Percentiles rank a stretch among this genome's conserved stretches.
phyloP scores from a whole-genome alignment of 139 green algal species.

The Nannochloris sp. region DNA sequence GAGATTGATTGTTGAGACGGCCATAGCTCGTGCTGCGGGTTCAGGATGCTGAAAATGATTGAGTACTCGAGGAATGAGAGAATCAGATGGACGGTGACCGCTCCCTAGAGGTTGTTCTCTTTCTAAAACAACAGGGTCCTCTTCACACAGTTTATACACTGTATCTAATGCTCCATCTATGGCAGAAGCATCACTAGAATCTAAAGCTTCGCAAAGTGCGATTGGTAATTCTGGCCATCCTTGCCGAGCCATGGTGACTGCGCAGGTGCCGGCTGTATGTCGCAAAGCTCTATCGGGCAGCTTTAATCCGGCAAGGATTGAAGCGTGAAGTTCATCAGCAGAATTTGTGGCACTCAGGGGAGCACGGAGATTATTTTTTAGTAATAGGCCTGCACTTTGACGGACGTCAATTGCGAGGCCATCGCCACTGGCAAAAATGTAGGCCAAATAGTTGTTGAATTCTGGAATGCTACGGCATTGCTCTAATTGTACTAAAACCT shows the following conservation, averaged over 20 bases:
- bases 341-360: neutral
- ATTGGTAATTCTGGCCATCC: conserved; percentile 77
- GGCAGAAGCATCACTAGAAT: conserved; percentile 15
- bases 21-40: conserved; percentile 33
- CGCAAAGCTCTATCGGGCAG: conserved; percentile 54
- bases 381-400: conserved; percentile 83
- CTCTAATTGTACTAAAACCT: conserved; percentile 83
- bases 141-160: conserved; percentile 84
- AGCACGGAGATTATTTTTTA: conserved; percentile 90
- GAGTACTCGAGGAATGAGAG: conserved; percentile 68
- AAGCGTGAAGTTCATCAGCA: conserved; percentile 19
- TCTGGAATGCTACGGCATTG: conserved; percentile 68
- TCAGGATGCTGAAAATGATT: conserved; percentile 35
- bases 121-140: conserved; percentile 61
- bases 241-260: conserved; percentile 1
- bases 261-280: conserved; percentile 70
- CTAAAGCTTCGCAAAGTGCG: conserved; percentile 44
- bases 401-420: conserved; percentile 69
- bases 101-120: conserved; percentile 12
- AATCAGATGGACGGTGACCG: conserved; percentile 6
- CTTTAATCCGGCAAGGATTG: conserved; percentile 64
- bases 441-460: conserved; percentile 94
- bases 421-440: conserved; percentile 70
- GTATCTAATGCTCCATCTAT: conserved; percentile 83
- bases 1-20: conserved; percentile 62